Evolutionary conservation across 495 filamentous ascomycete species (phyloP).

Genomic region (Recurvomyces mirabilis): DNA sequence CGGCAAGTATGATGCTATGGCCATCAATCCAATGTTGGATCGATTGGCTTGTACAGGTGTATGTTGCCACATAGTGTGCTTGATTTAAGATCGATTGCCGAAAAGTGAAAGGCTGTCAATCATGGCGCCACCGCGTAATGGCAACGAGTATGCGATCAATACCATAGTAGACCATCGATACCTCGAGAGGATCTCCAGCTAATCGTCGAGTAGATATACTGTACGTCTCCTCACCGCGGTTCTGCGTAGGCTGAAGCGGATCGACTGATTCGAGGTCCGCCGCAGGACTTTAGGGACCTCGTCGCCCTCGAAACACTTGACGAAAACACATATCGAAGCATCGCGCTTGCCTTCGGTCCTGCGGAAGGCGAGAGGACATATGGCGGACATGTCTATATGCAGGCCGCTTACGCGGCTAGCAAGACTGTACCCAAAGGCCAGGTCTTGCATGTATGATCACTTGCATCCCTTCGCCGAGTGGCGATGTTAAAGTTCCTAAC

Average conservation of each 20-base stretch:
- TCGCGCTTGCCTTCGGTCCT: conserved; percentile 20
- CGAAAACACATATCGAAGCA: conserved; percentile 20
- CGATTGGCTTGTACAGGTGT: too few relatives aligned
- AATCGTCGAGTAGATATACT: not conserved
- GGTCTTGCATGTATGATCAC: conserved; percentile 48
- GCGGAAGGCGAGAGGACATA: conserved; percentile 21
- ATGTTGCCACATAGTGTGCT: too few relatives aligned
- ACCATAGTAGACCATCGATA: not conserved
- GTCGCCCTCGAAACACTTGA: conserved; percentile 24
- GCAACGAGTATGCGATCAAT: not conserved
- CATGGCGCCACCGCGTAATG: conserved; percentile 2
- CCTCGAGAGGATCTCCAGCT: not conserved
- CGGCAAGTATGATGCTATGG: too few relatives aligned
- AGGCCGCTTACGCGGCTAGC: conserved; percentile 49
- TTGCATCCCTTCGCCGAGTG: not conserved
- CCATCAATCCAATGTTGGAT: too few relatives aligned
- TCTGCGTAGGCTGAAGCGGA: not conserved
- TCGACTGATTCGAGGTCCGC: not conserved
- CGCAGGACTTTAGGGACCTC: conserved; percentile 17
- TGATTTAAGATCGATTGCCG: too few relatives aligned
- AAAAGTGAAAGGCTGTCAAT: too few relatives aligned
- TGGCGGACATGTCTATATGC: conserved; percentile 59
- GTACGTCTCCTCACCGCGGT: not conserved
- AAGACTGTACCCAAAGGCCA: conserved; percentile 41
- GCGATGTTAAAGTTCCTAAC: too few relatives aligned